A percentile compares a stretch with the other conserved stretches of the same genome.
Evolutionary conservation across 2,329 filamentous ascomycete genomes (phyloP).

Genomic region (Aaosphaeria arxii): DNA sequence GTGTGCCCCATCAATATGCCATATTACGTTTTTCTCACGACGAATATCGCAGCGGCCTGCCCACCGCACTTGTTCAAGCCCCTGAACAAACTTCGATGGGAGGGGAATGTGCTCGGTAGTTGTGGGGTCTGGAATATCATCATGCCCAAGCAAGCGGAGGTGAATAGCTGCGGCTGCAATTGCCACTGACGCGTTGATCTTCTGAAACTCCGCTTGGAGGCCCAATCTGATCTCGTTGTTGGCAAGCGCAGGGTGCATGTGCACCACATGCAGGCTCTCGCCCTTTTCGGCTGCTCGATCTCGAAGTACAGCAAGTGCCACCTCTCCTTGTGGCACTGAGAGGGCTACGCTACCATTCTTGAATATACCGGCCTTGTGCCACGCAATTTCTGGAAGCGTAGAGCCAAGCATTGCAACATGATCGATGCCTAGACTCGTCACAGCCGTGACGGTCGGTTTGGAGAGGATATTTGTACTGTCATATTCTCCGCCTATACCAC

Average conservation of each 20-base stretch:
- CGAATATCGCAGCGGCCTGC: slow-evolving; percentile 76
- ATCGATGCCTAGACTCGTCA: slow-evolving; percentile 82
- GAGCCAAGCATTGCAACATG: slow-evolving; percentile 77
- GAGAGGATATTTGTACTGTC: slow-evolving; percentile 86
- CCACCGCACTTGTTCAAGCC: slow-evolving; percentile 65
- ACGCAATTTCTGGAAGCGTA: slow-evolving; percentile 78
- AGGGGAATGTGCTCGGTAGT: slow-evolving; percentile 41
- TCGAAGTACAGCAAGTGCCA: slow-evolving; percentile 55
- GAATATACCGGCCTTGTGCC: slow-evolving; percentile 90
- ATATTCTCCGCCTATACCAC: slow-evolving; percentile 90
- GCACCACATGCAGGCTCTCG: slow-evolving; percentile 47
- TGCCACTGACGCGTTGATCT: slow-evolving; percentile 60
- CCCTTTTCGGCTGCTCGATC: slow-evolving; percentile 53
- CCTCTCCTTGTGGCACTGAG: slow-evolving; percentile 56
- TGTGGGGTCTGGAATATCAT: slow-evolving; percentile 37
- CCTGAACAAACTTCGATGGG: slow-evolving; percentile 60
- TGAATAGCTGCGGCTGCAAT: slow-evolving; percentile 60
- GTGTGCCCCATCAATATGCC: slow-evolving; percentile 87
- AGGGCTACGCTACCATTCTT: slow-evolving; percentile 65
- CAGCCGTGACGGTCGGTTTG: slow-evolving; percentile 66
- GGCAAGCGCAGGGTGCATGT: slow-evolving; percentile 47
- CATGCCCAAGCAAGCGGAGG: slow-evolving; percentile 45
- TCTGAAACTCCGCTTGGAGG: slow-evolving; percentile 61
- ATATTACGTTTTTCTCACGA: slow-evolving; percentile 54
- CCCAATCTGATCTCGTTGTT: slow-evolving; percentile 51